A percentile compares a stretch with the other conserved stretches of the same genome.
phyloP scores from a whole-genome alignment of 176 grass and related monocot genomes.

The Musa schizocarpa region DNA sequence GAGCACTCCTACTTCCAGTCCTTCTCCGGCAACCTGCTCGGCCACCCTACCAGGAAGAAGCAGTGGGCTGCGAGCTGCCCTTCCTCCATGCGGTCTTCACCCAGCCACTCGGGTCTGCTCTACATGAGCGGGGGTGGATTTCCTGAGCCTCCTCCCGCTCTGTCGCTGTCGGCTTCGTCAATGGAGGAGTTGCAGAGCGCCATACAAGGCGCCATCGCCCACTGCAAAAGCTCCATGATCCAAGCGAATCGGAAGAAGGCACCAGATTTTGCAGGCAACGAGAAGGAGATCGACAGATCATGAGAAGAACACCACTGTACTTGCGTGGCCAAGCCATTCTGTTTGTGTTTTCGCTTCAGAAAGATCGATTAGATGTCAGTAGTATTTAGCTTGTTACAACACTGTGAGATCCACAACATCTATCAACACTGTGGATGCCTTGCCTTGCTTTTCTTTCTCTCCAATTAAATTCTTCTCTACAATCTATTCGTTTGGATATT shows the following conservation, averaged over 20 bases:
- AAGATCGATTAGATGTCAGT: too few relatives aligned
- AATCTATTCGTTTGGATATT: too few relatives aligned
- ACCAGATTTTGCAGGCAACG: neutral
- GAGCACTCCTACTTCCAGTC: conserved; percentile 42
- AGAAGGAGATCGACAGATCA: conserved; percentile 38
- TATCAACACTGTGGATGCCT: too few relatives aligned
- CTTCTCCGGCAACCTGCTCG: conserved; percentile 84
- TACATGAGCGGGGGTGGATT: conserved; percentile 49
- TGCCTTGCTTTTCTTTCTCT: too few relatives aligned
- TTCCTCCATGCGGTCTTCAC: conserved; percentile 87
- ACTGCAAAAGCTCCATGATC: conserved; percentile 56
- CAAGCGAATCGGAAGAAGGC: conserved; percentile 14
- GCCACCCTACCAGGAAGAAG: conserved; percentile 41
- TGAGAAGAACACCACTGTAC: conserved; percentile 7
- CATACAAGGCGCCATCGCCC: conserved; percentile 39
- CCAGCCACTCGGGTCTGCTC: conserved; percentile 80
- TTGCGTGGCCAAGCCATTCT: too few relatives aligned
- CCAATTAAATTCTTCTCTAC: too few relatives aligned
- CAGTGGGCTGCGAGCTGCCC: conserved; percentile 74
- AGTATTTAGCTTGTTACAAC: too few relatives aligned
- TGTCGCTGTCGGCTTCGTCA: conserved; percentile 48
- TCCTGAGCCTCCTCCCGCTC: conserved; percentile 34
- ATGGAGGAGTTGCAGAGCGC: conserved; percentile 44
- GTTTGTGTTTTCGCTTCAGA: too few relatives aligned
- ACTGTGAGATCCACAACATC: too few relatives aligned